Evolutionary conservation across 2,329 filamentous ascomycete genomes (phyloP).

Genomic region (Ophiostoma montium): DNA sequence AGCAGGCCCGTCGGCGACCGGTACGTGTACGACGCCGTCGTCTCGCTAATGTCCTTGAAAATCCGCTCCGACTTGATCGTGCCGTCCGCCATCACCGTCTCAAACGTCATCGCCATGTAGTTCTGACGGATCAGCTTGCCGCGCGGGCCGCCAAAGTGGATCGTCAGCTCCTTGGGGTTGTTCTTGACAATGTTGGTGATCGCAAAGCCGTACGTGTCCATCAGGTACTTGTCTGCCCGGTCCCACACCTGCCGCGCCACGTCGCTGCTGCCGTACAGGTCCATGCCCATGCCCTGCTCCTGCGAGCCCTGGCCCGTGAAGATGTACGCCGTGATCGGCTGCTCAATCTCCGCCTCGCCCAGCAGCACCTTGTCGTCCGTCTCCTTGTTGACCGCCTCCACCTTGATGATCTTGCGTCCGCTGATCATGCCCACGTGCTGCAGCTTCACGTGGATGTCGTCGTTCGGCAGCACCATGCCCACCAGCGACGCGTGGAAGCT

Average conservation of each 20-base stretch:
- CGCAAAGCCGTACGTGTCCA: constrained; percentile 96
- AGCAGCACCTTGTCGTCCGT: constrained; percentile 92
- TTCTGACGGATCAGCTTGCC: constrained; percentile 97
- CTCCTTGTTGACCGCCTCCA: constrained; percentile 90
- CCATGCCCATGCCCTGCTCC: constrained; percentile 99
- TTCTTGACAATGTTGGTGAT: constrained; percentile 99
- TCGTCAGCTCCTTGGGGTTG: constrained; percentile 96
- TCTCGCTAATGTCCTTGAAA: constrained; percentile 94
- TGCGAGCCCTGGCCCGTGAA: constrained; percentile 98
- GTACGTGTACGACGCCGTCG: constrained; percentile 92
- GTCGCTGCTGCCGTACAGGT: constrained; percentile 81
- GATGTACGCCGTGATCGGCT: constrained; percentile 90
- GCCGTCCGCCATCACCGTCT: constrained; percentile 87
- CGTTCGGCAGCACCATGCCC: constrained; percentile 97
- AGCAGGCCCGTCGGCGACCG: constrained; percentile 85
- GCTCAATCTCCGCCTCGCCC: constrained; percentile 93
- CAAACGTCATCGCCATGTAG: constrained; percentile 99
- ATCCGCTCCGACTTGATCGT: constrained; percentile 97
- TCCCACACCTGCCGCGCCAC: constrained; percentile 98
- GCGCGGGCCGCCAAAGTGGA: constrained; percentile 92
- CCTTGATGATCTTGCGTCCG: constrained; percentile 98
- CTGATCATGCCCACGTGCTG: constrained; percentile 96
- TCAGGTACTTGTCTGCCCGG: constrained; percentile 89
- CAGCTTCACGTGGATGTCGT: constrained; percentile 85
- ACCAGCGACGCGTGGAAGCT: constrained; percentile 95